Conservation (phyloP, 202 grass and related monocot genomes). For the Eragrostis tef region DNA sequence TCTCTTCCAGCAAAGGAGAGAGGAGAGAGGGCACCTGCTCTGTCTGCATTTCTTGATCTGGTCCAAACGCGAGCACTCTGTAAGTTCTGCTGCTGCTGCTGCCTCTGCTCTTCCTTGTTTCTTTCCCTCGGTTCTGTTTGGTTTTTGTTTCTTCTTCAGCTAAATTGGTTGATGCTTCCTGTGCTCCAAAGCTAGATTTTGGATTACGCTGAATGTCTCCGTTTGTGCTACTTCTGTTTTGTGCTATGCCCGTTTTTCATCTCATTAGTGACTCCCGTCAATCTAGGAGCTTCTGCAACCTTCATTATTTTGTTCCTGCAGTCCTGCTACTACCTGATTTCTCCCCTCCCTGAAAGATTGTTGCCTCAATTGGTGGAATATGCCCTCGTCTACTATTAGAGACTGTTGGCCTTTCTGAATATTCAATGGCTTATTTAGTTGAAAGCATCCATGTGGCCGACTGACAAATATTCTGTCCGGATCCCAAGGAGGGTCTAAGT, state of each 20-base stretch:
- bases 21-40: background rate
- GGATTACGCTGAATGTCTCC: background rate
- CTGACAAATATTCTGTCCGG: constrained; percentile 25
- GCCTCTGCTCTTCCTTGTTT: background rate
- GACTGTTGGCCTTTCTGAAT: background rate
- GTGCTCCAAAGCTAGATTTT: background rate
- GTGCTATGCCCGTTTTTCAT: background rate
- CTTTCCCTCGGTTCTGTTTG: too few relatives aligned
- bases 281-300: background rate
- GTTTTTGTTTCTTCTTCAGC: background rate
- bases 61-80: background rate
- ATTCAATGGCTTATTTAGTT: constrained; percentile 23
- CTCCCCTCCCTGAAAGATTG: background rate
- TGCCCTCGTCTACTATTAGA: background rate
- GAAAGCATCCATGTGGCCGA: background rate
- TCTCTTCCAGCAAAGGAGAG: background rate
- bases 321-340: background rate
- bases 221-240: background rate
- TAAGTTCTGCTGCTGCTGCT: background rate
- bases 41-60: background rate
- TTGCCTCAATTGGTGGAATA: constrained; percentile 22
- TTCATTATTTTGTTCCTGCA: background rate
- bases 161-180: background rate
- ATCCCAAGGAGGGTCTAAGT: constrained; percentile 26
- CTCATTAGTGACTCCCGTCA: too few relatives aligned